These are phyloP conservation scores for Lipomyces anomalus DNA, from an alignment of 805 yeast genomes.

Conservation along the genomic window DNA sequence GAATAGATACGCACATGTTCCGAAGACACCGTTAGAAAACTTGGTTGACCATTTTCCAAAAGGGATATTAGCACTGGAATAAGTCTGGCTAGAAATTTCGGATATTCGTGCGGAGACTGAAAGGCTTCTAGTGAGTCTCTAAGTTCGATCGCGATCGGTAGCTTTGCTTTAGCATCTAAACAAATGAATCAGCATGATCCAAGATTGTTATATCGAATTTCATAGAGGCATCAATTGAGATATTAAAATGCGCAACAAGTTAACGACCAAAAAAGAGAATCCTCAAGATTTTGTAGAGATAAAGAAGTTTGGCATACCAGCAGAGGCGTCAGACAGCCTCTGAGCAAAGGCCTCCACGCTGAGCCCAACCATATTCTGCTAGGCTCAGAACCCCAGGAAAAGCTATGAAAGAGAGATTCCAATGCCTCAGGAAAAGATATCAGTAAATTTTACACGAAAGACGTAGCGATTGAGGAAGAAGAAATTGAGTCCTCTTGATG, in stretches of 20 bases:
- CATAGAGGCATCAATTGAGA: too few relatives aligned
- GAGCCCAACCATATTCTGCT: conserved; percentile 15
- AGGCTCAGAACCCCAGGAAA: not conserved
- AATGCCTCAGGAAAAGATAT: too few relatives aligned
- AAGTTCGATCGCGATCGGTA: conserved; percentile 69
- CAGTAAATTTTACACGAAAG: too few relatives aligned
- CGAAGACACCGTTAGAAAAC: conserved; percentile 56
- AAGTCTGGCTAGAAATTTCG: conserved; percentile 60
- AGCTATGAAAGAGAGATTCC: not conserved
- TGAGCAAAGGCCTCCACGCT: conserved; percentile 17
- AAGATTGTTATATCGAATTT: too few relatives aligned
- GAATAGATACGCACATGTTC: conserved; percentile 41
- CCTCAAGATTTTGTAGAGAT: too few relatives aligned
- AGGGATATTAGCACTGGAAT: conserved; percentile 64
- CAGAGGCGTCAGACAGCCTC: conserved; percentile 18
- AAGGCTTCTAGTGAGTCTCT: conserved; percentile 82
- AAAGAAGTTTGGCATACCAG: too few relatives aligned
- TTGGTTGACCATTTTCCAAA: conserved; percentile 64
- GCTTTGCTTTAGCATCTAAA: conserved; percentile 53
- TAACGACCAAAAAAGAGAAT: too few relatives aligned
- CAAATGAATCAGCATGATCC: too few relatives aligned
- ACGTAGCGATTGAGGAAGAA: not conserved
- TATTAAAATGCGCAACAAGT: too few relatives aligned
- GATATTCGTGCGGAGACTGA: conserved; percentile 76
- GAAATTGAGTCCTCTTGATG: not conserved